Base-by-base conservation (phyloP, 306 rosid genomes). In the Dalbergia oliveri region DNA sequence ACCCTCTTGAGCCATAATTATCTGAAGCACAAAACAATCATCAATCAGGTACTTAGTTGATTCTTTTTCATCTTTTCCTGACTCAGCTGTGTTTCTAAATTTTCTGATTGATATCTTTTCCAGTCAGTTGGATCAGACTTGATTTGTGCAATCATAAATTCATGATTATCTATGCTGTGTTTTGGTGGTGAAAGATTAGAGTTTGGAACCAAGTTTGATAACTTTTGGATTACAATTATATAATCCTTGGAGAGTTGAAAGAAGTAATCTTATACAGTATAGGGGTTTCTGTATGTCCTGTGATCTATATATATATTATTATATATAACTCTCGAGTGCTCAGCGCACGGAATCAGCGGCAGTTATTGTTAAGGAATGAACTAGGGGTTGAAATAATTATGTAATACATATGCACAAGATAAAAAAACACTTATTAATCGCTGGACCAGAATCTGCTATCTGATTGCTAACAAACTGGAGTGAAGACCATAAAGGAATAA, bases 1-100 rank as follows among this genome's bases (percentile, higher is more conserved):
- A 66, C 73, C 77, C 31, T 81, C 88, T 81, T 81, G 83, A 75
- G 50, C 72, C 56, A 33, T 14, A 76, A 1, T 33, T 69, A 14
- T 69, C 18, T 66, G 69, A 34, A 49, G 66, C 65, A 60, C 33
- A 64, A 60, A 77, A 11, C 44, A 35, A 58, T 61, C 59, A 72
- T 77, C 78, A 72, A 9, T 21, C 69, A 81, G 80, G 86, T 78
- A 77, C 49, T 77, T 41, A 8, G 23, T 41, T 50, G 69, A 59
- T 66, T 72, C 51, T 43, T 66, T 72, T 44, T 43, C 44, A 41
- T 59, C 18, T 54, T 66, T 65, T 11, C 18, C 5, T 81, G 78
- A 73, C 80, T 70, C 73, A 51, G 66, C 8, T 37, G n/a, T 68
- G 50, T 16, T 70, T 68, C 75, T 59, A 8, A 33, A 60, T 70